Evolutionary conservation across 1,284 basidiomycete genomes (phyloP).

Genomic region (Ceraceosorus guamensis): DNA sequence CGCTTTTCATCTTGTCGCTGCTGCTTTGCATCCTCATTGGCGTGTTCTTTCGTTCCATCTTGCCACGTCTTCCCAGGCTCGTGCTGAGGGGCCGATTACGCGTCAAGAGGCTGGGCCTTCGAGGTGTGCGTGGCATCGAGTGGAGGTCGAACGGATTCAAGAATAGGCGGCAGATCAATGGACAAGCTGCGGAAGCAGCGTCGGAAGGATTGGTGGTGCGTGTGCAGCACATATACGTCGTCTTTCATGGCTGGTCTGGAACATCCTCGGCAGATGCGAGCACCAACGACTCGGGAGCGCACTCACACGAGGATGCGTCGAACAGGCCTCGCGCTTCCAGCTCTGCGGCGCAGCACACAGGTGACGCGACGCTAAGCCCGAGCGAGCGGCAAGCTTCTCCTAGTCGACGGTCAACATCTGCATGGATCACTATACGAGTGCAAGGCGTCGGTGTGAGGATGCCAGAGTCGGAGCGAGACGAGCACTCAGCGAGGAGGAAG

Average conservation of each 20-base stretch:
- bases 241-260: constrained; percentile 9
- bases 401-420: no score
- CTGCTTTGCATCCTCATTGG: background rate
- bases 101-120: constrained; percentile 23
- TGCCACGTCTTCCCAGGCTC: constrained; percentile 32
- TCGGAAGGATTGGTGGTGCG: constrained; percentile 25
- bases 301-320: background rate
- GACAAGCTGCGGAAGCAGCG: background rate
- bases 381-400: no score
- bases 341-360: no score
- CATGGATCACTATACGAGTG: no score
- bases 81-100: constrained; percentile 33
- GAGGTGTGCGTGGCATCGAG: constrained; percentile 36
- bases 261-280: no score
- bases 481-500: background rate
- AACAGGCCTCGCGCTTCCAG: no score
- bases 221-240: constrained; percentile 23
- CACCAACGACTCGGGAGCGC: no score
- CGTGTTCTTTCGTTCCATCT: constrained; percentile 32
- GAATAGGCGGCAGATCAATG: constrained; percentile 1
- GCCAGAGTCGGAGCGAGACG: no score
- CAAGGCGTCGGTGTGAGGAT: no score
- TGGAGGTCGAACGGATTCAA: constrained; percentile 32
- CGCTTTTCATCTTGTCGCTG: background rate
- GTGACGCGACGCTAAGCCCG: background rate